Evolutionary conservation across 495 filamentous ascomycete species (phyloP), one percentile per base, ranked within the genome.

Genomic region (Wilcoxina mikolae): DNA sequence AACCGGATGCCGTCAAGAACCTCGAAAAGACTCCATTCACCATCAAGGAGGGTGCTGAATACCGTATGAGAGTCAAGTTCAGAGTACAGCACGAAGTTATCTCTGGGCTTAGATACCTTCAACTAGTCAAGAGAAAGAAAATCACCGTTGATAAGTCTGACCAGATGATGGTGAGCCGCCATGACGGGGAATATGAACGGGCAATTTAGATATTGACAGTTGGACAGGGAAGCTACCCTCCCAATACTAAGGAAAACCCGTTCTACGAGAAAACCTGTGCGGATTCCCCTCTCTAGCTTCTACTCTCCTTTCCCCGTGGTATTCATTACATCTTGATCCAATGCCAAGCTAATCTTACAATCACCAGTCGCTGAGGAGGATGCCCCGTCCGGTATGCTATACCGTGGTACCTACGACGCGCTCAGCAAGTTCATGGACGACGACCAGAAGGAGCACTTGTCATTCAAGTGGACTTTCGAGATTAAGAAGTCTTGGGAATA

Each of bases 71-170:
- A 60, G 87, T 82, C 33, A 78, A 76, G 51, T 98, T 95, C 76
- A 82, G 87, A 72, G 93, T 98, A 17, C 84, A 96, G 73, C 86
- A 94, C 63, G 85, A 96, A 65, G 87, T 98, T 44, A 76, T 96
- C 50, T 87, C 84, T 61, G 91, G 91, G 25, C 71, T 98, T 60
- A 91, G 95, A 72, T 96, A 95, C 68, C 73, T 98, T 41, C 93
- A 98, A 72, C 76, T 84, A 10, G 83, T 94, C 15, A 94, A 89
- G 77, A 76, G 87, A 58, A 84, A 85, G 74, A 82, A 82, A 55
- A 75, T 98, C 64, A 75, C 76, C 22, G 78, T 91, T 33, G 82
- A 81, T 72, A 96, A 94, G 79, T 80, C 86, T 55, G 77, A 90
- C 65, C 88, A 96, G 75, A 98, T 98, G 91, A 82, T 98, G 72